Conservation (phyloP, 352 stramenopile genomes). For the Globisporangium carolinianum region DNA sequence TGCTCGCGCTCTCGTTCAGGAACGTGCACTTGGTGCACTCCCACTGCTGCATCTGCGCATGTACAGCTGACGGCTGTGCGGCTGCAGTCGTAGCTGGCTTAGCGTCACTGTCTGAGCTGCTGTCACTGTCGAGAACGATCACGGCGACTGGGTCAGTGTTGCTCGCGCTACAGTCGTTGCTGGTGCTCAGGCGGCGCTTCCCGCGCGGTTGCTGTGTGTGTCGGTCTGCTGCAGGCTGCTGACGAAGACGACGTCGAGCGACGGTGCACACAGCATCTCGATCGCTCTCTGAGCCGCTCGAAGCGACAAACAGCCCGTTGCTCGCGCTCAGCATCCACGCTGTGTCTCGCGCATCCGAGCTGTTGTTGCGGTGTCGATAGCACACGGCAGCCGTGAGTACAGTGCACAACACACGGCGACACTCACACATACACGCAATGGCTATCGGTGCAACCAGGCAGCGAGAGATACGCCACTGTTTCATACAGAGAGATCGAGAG, state of each 20-base stretch:
- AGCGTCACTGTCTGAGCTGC: conserved; percentile 14
- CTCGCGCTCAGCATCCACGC: background rate
- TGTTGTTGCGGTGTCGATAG: background rate
- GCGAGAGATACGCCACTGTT: no score
- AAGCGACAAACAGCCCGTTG: conserved; percentile 7
- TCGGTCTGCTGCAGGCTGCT: background rate
- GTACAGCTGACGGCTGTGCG: background rate
- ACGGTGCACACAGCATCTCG: background rate
- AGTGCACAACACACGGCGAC: background rate
- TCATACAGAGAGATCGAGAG: no score
- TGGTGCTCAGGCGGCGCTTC: conserved; percentile 3
- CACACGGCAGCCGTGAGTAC: background rate
- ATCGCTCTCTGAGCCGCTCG: conserved; percentile 4
- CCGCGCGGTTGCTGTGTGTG: background rate
- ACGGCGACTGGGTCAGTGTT: background rate
- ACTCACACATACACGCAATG: background rate
- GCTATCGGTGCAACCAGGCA: no score
- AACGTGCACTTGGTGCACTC: conserved; percentile 43
- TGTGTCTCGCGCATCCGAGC: background rate
- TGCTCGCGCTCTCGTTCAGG: conserved; percentile 22
- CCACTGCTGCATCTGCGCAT: conserved; percentile 17
- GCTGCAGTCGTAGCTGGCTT: conserved; percentile 5
- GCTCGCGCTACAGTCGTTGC: background rate
- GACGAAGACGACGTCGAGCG: conserved; percentile 4
- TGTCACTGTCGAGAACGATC: conserved; percentile 11